A percentile compares a stretch with the other conserved stretches of the same genome.
Evolutionary conservation across 768 basidiomycete genomes (phyloP).

Genomic region (Trametopsis cervina): DNA sequence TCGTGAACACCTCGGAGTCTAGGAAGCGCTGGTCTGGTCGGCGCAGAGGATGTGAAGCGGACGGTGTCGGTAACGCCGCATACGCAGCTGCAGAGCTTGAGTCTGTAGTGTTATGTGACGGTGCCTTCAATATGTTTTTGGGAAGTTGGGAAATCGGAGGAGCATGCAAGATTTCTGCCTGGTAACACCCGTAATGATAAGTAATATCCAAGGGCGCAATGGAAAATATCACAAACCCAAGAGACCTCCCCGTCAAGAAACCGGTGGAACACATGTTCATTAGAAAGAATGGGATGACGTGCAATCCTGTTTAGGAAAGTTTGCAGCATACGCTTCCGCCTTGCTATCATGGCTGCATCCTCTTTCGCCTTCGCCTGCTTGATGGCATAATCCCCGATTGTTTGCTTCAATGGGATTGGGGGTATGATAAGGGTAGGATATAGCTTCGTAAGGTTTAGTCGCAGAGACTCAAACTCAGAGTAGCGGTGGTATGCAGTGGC

Average conservation of each 20-base stretch:
- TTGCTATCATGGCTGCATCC: slow-evolving; percentile 84
- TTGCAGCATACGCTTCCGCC: slow-evolving; percentile 90
- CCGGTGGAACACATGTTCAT: slow-evolving; percentile 93
- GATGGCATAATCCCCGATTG: slow-evolving; percentile 91
- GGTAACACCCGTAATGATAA: slow-evolving; percentile 1
- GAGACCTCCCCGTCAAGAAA: slow-evolving; percentile 95
- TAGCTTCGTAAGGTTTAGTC: slow-evolving; percentile 73
- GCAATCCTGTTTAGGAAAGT: slow-evolving; percentile 90
- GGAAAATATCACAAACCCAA: slow-evolving; percentile 55
- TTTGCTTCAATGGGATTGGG: slow-evolving; percentile 96
- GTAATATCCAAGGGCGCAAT: slow-evolving; percentile 7
- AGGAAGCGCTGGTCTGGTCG: slow-evolving; percentile 92
- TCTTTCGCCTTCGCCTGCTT: slow-evolving; percentile 97
- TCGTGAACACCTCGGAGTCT: slow-evolving; percentile 93
- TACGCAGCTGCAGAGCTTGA: slow-evolving; percentile 67
- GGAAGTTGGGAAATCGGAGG: slow-evolving; percentile 87
- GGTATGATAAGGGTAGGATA: slow-evolving; percentile 97
- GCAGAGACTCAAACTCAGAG: slow-evolving; percentile 94
- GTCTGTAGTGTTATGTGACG: slow-evolving; percentile 91
- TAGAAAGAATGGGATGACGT: slow-evolving; percentile 89
- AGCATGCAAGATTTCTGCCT: slow-evolving; percentile 91
- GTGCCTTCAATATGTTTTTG: slow-evolving; percentile 93
- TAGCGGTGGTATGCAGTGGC: slow-evolving; percentile 85
- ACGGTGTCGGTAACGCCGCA: slow-evolving; percentile 82
- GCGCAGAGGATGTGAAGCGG: slow-evolving; percentile 81